Evolutionary conservation across 768 basidiomycete genomes (phyloP).

Genomic region (Nevesoporus exiguus): DNA sequence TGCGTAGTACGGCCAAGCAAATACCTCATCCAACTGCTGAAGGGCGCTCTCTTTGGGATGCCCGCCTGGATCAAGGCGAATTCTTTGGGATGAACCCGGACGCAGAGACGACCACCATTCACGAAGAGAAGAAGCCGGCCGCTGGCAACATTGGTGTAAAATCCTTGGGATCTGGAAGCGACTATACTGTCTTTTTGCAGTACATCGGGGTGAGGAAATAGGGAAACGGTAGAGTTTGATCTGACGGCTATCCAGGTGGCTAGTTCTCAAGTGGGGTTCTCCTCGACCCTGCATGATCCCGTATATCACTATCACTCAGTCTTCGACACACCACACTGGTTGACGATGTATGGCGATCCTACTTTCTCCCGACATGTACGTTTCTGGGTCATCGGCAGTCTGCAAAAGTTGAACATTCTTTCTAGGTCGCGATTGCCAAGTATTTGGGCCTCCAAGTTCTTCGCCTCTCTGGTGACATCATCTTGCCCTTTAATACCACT

Average conservation of each 20-base stretch:
- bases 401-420: neutral
- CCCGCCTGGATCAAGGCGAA: constrained; percentile 49
- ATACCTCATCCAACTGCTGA: constrained; percentile 69
- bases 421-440: constrained; percentile 61
- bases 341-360: constrained; percentile 70
- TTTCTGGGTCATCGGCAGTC: neutral
- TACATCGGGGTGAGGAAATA: constrained; percentile 53
- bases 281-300: constrained; percentile 46
- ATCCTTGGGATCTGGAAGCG: constrained; percentile 79
- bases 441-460: constrained; percentile 59
- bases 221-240: neutral
- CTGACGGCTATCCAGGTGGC: constrained; percentile 23
- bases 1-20: constrained; percentile 63
- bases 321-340: constrained; percentile 70
- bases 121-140: constrained; percentile 24
- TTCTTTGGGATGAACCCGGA: constrained; percentile 36
- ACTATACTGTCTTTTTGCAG: constrained; percentile 90
- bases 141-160: constrained; percentile 40
- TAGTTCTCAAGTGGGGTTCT: constrained; percentile 30
- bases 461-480: constrained; percentile 56
- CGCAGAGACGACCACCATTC: constrained; percentile 25
- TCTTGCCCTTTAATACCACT: constrained; percentile 74
- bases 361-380: constrained; percentile 69
- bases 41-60: constrained; percentile 76
- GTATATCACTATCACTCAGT: constrained; percentile 67